These are phyloP conservation scores for Debaryomyces sp. DNA, from an alignment of 1,139 yeast genomes.

Conservation along the genomic window DNA sequence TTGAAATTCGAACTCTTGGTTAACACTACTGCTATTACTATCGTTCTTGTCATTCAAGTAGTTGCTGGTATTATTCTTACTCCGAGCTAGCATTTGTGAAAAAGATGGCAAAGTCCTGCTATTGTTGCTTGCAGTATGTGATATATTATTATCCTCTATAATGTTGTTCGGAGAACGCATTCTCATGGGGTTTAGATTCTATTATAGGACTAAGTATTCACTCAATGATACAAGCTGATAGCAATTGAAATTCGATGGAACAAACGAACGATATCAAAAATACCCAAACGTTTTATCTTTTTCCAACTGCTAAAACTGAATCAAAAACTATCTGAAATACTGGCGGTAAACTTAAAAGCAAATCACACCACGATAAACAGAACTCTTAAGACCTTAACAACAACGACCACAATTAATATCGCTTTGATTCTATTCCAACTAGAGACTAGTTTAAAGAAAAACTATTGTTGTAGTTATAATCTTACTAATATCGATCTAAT, in stretches of 20 bases:
- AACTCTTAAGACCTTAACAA: background rate
- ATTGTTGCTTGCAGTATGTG: slow-evolving; percentile 3
- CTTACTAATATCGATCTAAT: slow-evolving; percentile 1
- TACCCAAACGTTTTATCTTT: background rate
- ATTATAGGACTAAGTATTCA: background rate
- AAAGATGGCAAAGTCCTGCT: slow-evolving; percentile 9
- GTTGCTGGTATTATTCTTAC: background rate
- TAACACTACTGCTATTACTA: slow-evolving; percentile 1
- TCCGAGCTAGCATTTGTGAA: slow-evolving; percentile 7
- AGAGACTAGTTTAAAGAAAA: background rate
- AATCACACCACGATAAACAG: slow-evolving; percentile 1
- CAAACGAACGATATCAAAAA: background rate
- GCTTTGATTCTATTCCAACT: background rate
- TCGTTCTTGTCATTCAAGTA: background rate
- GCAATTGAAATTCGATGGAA: background rate
- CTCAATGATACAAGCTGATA: background rate
- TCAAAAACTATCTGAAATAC: background rate
- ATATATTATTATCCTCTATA: slow-evolving; percentile 20
- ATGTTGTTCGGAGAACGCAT: slow-evolving; percentile 39
- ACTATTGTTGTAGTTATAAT: background rate
- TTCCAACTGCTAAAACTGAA: background rate
- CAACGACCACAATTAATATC: background rate
- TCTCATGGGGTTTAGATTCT: background rate
- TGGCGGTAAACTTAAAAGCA: slow-evolving; percentile 5
- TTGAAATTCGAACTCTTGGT: slow-evolving; percentile 24